Base-by-base conservation (phyloP, 2,329 filamentous ascomycete genomes). In the Didymella pomorum region DNA sequence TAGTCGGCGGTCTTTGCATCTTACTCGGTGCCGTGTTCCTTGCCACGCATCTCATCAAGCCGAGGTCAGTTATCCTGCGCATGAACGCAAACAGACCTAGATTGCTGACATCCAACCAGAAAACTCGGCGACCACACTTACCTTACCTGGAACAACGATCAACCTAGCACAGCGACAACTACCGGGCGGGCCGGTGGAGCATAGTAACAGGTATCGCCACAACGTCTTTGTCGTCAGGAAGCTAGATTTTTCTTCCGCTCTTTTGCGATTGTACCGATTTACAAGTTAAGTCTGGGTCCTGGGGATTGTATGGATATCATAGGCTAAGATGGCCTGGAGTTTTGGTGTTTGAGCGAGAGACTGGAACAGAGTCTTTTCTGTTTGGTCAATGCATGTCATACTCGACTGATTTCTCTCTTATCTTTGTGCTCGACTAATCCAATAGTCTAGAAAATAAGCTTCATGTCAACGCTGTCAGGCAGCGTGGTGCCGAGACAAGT, bases 71-170 rank as follows among this genome's bases (percentile, higher is more conserved):
- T 33, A 21, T 47, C 28, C 47, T n/a, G 25, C 33, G n/a, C n/a
- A 11, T 35, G 25, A n/a, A 37, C 23, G 33, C 23, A 31, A 33
- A 18, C 33, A 35, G 45, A 14, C 39, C 33, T 42, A 21, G 29
- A 45, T 56, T 48, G 62, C 63, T 72, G 33, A 70, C 52, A 52
- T 46, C 23, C 21, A 45, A 64, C 49, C 66, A 94, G 95, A 72
- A 99, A 98, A 90, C 86, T 99, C 41, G 95, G 95, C 61, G 95
- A 99, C 77, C 95, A 98, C 78, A 97, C 93, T 9, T 98, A 99
- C 76, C 85, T 99, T 47, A 95, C 92, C 23, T 99, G 95, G 95
- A 97, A 98, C 76, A 89, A 87, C 62, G 88, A 90, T 44, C 81
- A 86, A 60, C 82, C 85, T 8, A 82, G 80, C 59, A 83, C 85